Conservation (phyloP, 352 stramenopile species). For the Phytophthora megakarya region DNA sequence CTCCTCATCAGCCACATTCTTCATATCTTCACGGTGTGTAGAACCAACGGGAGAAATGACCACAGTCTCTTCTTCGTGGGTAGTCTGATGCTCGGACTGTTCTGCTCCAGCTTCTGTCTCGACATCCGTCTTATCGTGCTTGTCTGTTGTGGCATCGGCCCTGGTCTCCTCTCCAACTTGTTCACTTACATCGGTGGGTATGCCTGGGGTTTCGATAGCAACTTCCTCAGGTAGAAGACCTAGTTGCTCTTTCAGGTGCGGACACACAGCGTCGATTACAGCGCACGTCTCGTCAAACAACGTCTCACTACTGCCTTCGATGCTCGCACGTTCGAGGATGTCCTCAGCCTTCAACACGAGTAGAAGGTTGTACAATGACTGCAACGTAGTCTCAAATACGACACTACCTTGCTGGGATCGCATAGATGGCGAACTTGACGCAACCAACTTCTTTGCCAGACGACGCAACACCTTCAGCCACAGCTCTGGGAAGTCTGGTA, state of each 20-base stretch:
- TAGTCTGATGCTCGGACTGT: not conserved
- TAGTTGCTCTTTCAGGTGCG: constrained; percentile 78
- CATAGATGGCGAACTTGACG: constrained; percentile 40
- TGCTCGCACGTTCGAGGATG: constrained; percentile 62
- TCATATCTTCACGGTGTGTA: not conserved
- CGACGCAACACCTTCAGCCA: constrained; percentile 81
- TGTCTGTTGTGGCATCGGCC: not conserved
- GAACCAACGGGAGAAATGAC: not conserved
- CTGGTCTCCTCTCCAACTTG: constrained; percentile 9
- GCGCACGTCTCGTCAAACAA: constrained; percentile 73
- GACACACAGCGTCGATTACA: constrained; percentile 75
- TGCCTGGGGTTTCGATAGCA: constrained; percentile 23
- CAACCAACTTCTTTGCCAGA: constrained; percentile 71
- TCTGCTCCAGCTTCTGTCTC: constrained; percentile 11
- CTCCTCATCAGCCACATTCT: constrained; percentile 24
- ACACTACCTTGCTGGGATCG: constrained; percentile 51
- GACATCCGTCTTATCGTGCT: not conserved
- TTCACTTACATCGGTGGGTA: constrained; percentile 17
- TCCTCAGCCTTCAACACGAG: constrained; percentile 83
- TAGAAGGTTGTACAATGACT: constrained; percentile 87
- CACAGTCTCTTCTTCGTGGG: constrained; percentile 12
- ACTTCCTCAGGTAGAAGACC: constrained; percentile 52
- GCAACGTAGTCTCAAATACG: constrained; percentile 86
- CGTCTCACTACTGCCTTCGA: constrained; percentile 47
- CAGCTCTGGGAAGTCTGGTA: constrained; percentile 67